Evolutionary conservation across 306 rosid genomes (phyloP), one percentile per base, ranked within the genome.

Genomic region (Purshia tridentata): DNA sequence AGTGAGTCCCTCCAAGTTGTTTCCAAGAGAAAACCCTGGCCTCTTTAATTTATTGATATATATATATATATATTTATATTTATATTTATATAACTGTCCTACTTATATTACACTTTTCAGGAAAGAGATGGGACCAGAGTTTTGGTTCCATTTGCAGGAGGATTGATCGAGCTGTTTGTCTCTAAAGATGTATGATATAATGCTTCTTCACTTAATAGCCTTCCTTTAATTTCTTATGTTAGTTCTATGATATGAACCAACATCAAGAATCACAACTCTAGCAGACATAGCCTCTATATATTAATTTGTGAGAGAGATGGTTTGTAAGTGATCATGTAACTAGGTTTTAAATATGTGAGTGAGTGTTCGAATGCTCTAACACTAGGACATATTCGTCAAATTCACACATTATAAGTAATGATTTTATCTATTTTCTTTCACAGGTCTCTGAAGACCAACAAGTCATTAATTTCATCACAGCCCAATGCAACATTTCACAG

Each of bases 361-460:
- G 35, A 29, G 35, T 29, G 35, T 29, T 3, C 35, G 35, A 29
- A 2, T 29, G 35, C 35, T 29, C 2, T 29, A 29, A 29, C 35
- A 29, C 35, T 29, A 1, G 35, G 2, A 29, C 35, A 29, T 29
- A 29, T 29, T 29, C 35, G 35, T 20, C 20, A 41, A 58, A 41
- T 69, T 72, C 12, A 49, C 51, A 41, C 8, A 56, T 44, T 18
- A 1, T 3, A 20, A 18, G 50, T 40, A 15, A 1, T 64, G 4
- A 50, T 46, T 16, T 14, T 19, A 61, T 48, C 13, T 12, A 4
- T 7, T 47, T 64, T 63, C 22, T 72, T 65, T 64, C 8, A 58
- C 79, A 94, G 99, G 92, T 90, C 42, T 47, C 86, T 42, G 91
- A 91, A 83, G 96, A 94, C 72, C 86, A 85, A 64, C 84, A 84